Base-by-base conservation (phyloP, 257 asterid species). In the Solanum virginianum region DNA sequence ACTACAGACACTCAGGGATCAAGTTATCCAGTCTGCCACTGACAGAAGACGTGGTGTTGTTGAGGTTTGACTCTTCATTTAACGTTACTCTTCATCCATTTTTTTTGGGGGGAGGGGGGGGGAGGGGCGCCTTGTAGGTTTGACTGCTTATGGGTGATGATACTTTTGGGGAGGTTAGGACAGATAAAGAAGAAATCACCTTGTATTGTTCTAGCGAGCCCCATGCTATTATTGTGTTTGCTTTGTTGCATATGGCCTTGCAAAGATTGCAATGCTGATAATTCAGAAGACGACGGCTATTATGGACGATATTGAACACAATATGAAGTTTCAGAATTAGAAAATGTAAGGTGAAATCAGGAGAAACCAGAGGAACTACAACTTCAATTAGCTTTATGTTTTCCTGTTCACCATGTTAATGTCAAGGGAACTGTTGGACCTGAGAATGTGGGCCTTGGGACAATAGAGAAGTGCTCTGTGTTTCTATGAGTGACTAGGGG, bases 11-110 rank as follows among this genome's bases (percentile, higher is more conserved):
- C 92, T 90, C 80, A 96, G 90, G 92, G 99, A 94, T 54, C 91
- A 93, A 45, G 92, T 93, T 86, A 89, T 95, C 86, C 97, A 92
- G 84, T 91, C 94, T 90, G 92, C 99, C 85, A 97, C 97, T 80
- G 99, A 97, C 79, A 93, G 98, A n/a, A 94, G 99, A 84, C 98
- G 98, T 80, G 98, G 99, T 32, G 92, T 97, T 86, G 95, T 97
- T 87, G 99, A 97, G 99, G 99, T 97, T 68, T 79, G 83, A 29
- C 26, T 16, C 29, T 53, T 26, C 17, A 18, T 15, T 7, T 54
- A 10, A 2, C 18, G 20, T 53, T 24, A 79, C 60, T 79, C 83
- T 79, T 79, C 26, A 11, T 53, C 65, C 82, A 49, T 14, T 26
- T 53, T 26, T 75, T 45, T 74, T 22, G 7, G 15, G 6, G 10